These are phyloP conservation scores for Scutellaria baicalensis DNA, from an alignment of 257 asterid genomes.

Conservation along the genomic window DNA sequence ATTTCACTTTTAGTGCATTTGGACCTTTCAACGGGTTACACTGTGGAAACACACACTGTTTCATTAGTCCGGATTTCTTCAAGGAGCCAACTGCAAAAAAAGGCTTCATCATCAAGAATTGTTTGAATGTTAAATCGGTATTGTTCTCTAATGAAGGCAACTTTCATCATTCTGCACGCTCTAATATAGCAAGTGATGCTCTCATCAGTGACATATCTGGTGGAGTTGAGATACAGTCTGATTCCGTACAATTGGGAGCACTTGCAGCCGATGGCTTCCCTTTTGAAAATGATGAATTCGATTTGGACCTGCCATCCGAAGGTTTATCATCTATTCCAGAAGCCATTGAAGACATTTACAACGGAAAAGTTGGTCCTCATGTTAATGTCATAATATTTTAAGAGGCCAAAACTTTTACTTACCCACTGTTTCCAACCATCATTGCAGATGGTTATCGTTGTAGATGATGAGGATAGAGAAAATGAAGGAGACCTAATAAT, in stretches of 20 bases:
- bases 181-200: conserved; percentile 23
- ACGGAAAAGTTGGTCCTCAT: conserved; percentile 50
- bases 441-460: conserved; percentile 88
- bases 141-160: conserved; percentile 39
- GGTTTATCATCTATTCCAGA: conserved; percentile 77
- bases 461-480: conserved; percentile 93
- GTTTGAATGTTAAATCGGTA: conserved; percentile 29
- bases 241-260: conserved; percentile 42
- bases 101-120: conserved; percentile 26
- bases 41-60: conserved; percentile 2
- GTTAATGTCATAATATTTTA: background rate
- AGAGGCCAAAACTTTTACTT: background rate
- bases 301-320: conserved; percentile 64
- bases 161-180: conserved; percentile 15
- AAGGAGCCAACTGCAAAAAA: conserved; percentile 28
- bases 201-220: conserved; percentile 31
- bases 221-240: conserved; percentile 49
- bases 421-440: background rate
- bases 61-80: conserved; percentile 25
- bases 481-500: conserved; percentile 94
- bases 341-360: conserved; percentile 77
- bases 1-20: conserved; percentile 3
- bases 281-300: conserved; percentile 49
- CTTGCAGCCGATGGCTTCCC: conserved; percentile 67
- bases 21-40: conserved; percentile 9